phyloP scores from a whole-genome alignment of 805 yeast species.

The Candida ipomoeae region DNA sequence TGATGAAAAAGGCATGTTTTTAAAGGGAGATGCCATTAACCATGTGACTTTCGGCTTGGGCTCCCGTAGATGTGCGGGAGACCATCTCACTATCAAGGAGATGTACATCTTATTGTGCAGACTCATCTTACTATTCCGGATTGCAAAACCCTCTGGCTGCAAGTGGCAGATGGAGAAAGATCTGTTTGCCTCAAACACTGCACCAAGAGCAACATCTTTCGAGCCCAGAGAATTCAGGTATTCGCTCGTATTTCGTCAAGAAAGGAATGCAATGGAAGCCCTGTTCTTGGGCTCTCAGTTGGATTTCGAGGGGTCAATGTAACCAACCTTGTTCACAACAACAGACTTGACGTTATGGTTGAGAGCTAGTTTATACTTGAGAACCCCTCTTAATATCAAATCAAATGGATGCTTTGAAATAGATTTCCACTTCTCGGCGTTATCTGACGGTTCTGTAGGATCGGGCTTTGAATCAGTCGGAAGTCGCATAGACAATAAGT shows the following conservation, averaged over 20 bases:
- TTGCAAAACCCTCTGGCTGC: conserved; percentile 37
- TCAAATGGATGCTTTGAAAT: conserved; percentile 81
- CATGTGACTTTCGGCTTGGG: conserved; percentile 70
- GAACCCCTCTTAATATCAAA: conserved; percentile 74
- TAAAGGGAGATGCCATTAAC: conserved; percentile 11
- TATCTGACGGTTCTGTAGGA: conserved; percentile 26
- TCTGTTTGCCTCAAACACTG: conserved; percentile 47
- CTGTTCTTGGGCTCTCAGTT: background rate
- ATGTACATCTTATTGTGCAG: conserved; percentile 56
- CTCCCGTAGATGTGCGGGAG: conserved; percentile 68
- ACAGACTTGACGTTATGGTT: conserved; percentile 47
- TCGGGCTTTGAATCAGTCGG: background rate
- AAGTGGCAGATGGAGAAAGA: conserved; percentile 39
- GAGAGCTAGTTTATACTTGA: conserved; percentile 73
- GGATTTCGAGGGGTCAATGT: conserved; percentile 46
- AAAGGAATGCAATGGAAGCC: background rate
- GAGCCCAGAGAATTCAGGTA: conserved; percentile 49
- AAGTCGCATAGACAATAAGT: background rate
- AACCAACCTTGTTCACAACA: conserved; percentile 55
- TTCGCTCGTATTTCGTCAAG: conserved; percentile 11
- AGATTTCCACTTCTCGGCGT: conserved; percentile 62
- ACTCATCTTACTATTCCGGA: conserved; percentile 46
- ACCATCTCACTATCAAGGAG: conserved; percentile 59
- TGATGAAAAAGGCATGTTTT: conserved; percentile 19
- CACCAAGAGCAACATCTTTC: conserved; percentile 58